Evolutionary conservation across 805 yeast genomes (phyloP), one percentile per base, ranked within the genome.

Genomic region (Candida boidinii): DNA sequence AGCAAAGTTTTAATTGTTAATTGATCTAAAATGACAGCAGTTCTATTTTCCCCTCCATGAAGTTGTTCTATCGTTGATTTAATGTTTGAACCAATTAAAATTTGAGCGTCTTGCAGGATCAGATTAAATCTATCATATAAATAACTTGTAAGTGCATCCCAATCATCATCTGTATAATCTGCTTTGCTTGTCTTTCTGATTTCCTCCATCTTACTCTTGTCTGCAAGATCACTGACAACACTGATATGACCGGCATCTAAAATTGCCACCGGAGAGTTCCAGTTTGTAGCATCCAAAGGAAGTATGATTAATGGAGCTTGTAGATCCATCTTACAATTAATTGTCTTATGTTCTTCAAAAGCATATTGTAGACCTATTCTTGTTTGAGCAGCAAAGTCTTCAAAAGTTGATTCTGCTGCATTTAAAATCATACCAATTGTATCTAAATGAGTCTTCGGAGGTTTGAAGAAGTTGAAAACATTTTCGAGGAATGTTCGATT

Each of bases 191-290:
- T 74, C 17, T 75, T 64, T 48, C 78, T 84, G 29, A 87, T 73
- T 37, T 76, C 77, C 31, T 78, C 76, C 18, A 87, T 69, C 29
- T 73, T 74, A 4, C 71, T 68, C 42, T 74, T 75, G 29, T 81
- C 83, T 4, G 78, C 92, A 26, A 90, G 66, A 45, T 88, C 92
- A 50, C 95, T 84, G 2, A 65, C 58, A 12, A 92, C 75, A 42
- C 86, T 78, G 17, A 94, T 79, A 54, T 90, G 96, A 49, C 99
- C 99, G 7, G 96, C 96, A 65, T 92, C 97, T 34, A 92, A 66
- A 14, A 92, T 74, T 4, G 88, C 84, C 42, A 95, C 94, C 0
- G 96, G 94, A 0, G 96, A 77, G 26, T 79, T 67, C 76, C 85
- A 78, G 41, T 73, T 73, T 10, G 74, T 67, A 0, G 94, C 82